Percentiles rank a stretch among this genome's conserved stretches.
Evolutionary conservation across 2,329 filamentous ascomycete species (phyloP).

Genomic region (Sporothrix phasma): DNA sequence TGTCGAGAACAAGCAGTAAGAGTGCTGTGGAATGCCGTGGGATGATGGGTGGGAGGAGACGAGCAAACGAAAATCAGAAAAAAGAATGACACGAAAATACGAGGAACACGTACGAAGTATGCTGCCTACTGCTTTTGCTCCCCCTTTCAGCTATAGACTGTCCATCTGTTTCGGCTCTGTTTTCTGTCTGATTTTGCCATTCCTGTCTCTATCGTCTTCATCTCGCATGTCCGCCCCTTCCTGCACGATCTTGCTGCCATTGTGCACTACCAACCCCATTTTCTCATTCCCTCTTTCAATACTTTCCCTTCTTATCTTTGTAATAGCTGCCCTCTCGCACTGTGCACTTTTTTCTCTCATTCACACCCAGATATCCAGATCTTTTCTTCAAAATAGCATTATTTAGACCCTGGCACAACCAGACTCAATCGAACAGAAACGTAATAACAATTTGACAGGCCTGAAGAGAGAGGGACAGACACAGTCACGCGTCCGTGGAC

Average conservation of each 20-base stretch:
- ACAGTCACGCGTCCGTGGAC: not conserved
- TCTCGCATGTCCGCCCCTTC: not conserved
- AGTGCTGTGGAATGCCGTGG: too few relatives aligned
- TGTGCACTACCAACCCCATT: not conserved
- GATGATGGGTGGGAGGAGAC: not conserved
- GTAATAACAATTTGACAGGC: not conserved
- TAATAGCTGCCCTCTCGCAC: constrained; percentile 1
- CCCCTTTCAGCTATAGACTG: not conserved
- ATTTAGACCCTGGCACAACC: constrained; percentile 3
- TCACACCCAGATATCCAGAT: constrained; percentile 7
- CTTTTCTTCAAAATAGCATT: constrained; percentile 6
- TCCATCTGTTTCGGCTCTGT: not conserved
- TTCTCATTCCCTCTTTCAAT: not conserved
- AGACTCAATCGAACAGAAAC: too few relatives aligned
- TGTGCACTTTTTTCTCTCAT: constrained; percentile 4
- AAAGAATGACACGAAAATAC: not conserved
- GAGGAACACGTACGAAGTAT: not conserved
- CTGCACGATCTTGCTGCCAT: not conserved
- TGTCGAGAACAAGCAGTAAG: constrained; percentile 14
- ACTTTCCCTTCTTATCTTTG: constrained; percentile 5
- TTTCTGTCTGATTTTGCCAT: not conserved
- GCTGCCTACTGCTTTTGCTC: not conserved
- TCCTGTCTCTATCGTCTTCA: not conserved
- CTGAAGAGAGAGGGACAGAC: too few relatives aligned
- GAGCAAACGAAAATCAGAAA: not conserved